Conservation (phyloP, 2,329 filamentous ascomycete species). For the Xylariaceae sp. region DNA sequence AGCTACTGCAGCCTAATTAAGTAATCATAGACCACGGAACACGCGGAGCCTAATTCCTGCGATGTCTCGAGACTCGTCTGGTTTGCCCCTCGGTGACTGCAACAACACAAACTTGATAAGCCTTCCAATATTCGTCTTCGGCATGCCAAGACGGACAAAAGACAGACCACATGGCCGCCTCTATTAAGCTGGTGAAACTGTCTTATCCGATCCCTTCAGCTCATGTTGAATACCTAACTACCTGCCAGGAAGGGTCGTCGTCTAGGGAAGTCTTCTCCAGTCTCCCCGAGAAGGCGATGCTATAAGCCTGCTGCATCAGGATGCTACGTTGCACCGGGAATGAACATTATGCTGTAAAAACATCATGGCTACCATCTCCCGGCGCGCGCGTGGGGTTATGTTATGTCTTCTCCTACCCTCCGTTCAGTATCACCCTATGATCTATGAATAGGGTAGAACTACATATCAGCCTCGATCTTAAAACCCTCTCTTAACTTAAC, state of each 20-base stretch:
- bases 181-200: slow-evolving; percentile 7
- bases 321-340: slow-evolving; percentile 27
- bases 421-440: background rate
- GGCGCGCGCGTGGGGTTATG: background rate
- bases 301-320: slow-evolving; percentile 21
- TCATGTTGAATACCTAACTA: background rate
- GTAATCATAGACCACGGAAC: background rate
- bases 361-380: background rate
- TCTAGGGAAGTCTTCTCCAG: background rate
- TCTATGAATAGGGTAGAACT: background rate
- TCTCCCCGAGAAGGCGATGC: background rate
- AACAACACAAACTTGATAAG: slow-evolving; percentile 10
- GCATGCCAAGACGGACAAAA: slow-evolving; percentile 21
- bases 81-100: slow-evolving; percentile 19
- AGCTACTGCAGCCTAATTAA: background rate
- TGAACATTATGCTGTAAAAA: background rate
- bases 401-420: background rate
- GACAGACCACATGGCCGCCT: slow-evolving; percentile 14
- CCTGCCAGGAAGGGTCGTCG: slow-evolving; percentile 4
- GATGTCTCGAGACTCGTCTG: background rate
- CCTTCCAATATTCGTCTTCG: slow-evolving; percentile 11
- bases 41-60: background rate
- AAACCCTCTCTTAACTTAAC: background rate
- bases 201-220: slow-evolving; percentile 2
- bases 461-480: background rate